phyloP scores from a whole-genome alignment of 1,139 yeast species.

The Saccharomyces pastorianus region DNA sequence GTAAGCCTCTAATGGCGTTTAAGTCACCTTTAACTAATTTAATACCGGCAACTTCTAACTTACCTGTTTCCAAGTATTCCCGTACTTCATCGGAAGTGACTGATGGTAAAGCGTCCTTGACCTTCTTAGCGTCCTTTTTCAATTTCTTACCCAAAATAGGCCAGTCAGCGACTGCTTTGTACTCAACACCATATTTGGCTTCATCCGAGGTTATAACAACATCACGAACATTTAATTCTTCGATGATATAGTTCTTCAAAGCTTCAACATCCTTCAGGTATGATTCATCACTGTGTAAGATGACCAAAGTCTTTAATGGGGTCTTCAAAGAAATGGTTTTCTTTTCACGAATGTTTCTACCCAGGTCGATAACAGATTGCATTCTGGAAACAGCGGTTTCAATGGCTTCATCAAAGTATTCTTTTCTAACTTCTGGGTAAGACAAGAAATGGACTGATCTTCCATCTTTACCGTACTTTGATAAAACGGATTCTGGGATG shows the following conservation, averaged over 20 bases:
- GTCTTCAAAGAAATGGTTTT: slow-evolving; percentile 88
- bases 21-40: slow-evolving; percentile 80
- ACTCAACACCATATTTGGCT: slow-evolving; percentile 82
- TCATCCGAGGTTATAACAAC: slow-evolving; percentile 85
- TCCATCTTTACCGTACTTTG: slow-evolving; percentile 43
- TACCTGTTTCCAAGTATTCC: slow-evolving; percentile 62
- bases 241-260: slow-evolving; percentile 69
- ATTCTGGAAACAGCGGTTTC: slow-evolving; percentile 85
- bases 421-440: slow-evolving; percentile 81
- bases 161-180: slow-evolving; percentile 97
- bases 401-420: slow-evolving; percentile 67
- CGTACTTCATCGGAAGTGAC: slow-evolving; percentile 79
- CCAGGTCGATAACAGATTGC: slow-evolving; percentile 95
- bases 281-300: slow-evolving; percentile 67
- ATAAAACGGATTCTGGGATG: slow-evolving; percentile 46
- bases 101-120: slow-evolving; percentile 83
- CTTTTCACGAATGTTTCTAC: slow-evolving; percentile 95
- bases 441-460: slow-evolving; percentile 89
- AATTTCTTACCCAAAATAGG: slow-evolving; percentile 95
- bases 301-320: slow-evolving; percentile 82
- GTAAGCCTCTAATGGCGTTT: slow-evolving; percentile 82
- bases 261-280: slow-evolving; percentile 75
- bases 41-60: slow-evolving; percentile 81
- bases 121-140: slow-evolving; percentile 87
- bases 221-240: slow-evolving; percentile 89